A percentile compares a stretch with the other conserved stretches of the same genome.
phyloP scores from a whole-genome alignment of 2,329 filamentous ascomycete genomes.

The Passalora sequoiae region DNA sequence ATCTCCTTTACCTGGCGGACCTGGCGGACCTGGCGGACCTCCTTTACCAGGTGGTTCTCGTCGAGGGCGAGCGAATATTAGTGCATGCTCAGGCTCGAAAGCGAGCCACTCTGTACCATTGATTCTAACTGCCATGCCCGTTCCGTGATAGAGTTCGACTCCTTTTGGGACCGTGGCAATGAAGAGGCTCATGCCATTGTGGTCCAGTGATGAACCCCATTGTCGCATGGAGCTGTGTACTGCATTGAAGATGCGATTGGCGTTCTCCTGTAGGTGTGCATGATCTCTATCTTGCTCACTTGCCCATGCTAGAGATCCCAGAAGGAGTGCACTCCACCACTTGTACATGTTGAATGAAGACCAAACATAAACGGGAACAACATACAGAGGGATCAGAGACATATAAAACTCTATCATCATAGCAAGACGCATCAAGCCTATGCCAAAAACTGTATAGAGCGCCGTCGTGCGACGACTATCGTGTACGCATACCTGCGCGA shows the following conservation, averaged over 20 bases:
- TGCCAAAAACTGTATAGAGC: no score
- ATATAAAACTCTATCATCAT: no score
- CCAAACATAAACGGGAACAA: not conserved
- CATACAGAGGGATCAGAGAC: not conserved
- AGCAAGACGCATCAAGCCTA: no score
- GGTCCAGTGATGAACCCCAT: conserved; percentile 66
- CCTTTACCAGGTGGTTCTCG: conserved; percentile 14
- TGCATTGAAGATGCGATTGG: conserved; percentile 61
- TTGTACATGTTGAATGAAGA: not conserved
- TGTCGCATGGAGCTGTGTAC: conserved; percentile 67
- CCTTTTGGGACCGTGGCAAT: conserved; percentile 60
- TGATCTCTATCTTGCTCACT: not conserved
- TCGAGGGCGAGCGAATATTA: conserved; percentile 52
- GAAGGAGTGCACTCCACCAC: not conserved
- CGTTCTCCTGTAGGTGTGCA: conserved; percentile 5
- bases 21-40: conserved; percentile 5
- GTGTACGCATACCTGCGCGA: not conserved
- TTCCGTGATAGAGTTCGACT: conserved; percentile 65
- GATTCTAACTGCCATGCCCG: conserved; percentile 42
- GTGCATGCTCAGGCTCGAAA: conserved; percentile 70
- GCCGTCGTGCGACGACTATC: not conserved
- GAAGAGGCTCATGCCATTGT: conserved; percentile 72
- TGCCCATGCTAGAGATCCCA: not conserved
- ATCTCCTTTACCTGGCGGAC: conserved; percentile 9
- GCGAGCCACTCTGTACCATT: conserved; percentile 64